Evolutionary conservation across 2,329 filamentous ascomycete species (phyloP), one percentile per base, ranked within the genome.

Genomic region (Exophiala dermatitidis): DNA sequence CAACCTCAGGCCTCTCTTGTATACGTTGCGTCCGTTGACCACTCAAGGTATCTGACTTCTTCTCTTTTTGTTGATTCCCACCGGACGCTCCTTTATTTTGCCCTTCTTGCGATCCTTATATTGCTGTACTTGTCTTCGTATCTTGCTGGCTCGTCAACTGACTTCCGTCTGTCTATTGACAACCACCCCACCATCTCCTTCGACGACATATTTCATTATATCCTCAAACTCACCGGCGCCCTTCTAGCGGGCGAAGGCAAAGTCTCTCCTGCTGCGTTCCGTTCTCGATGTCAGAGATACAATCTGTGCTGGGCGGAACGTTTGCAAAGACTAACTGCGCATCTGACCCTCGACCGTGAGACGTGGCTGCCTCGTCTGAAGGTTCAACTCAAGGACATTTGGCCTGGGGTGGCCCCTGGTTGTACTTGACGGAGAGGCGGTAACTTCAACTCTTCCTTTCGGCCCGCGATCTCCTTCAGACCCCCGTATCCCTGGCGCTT

Each of bases 31-130:
- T 54, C 32, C 49, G 42, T 51, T 44, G 51, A 42, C 46, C 33
- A 47, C 43, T 41, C 53, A 48, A 55, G 52, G 50, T 58, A 56
- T 53, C 50, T 58, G 49, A 19, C 45, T 46, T 50, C 40, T 48
- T 56, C 53, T 58, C 47, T 50, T 53, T 56, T 48, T 53, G 51
- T 45, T 52, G 46, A 19, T 46, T 46, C 46, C 48, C 42, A 50
- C 57, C 46, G 33, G 45, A 50, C 57, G 54, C 54, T 59, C 57
- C 43, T 59, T 59, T 53, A 37, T 57, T 52, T 57, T 10, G 19
- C 19, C 46, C 37, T 59, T 53, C 46, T 36, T 52, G 40, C 54
- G 47, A 52, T 52, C 54, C 46, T 56, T 54, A 47, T 34, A 46
- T 56, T 45, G 33, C 32, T 51, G 41, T 58, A 28, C 49, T 52